Base-by-base conservation (phyloP, 2,329 filamentous ascomycete species). In the Hypoxylon sp. region DNA sequence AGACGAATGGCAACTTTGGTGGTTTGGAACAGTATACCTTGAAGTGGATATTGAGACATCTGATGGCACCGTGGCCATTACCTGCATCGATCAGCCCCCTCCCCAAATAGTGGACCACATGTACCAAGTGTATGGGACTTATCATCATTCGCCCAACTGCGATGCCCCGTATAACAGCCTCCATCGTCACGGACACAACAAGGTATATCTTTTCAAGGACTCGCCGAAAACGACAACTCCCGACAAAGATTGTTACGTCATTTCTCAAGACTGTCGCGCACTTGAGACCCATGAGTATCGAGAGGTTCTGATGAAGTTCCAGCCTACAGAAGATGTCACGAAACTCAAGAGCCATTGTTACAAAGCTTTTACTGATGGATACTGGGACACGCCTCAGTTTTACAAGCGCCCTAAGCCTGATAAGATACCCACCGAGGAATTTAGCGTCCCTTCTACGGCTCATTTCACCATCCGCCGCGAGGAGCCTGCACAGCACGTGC, bases 181-280 rank as follows among this genome's bases (percentile, higher is more conserved):
- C 0, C 75, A 76, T 47, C 64, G 72, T 13, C 17, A n/a, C 10
- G 6, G 59, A 0, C 24, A 44, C 0, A 42, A 37, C 31, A 22
- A 26, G 1, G 51, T 76, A 1, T 80, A 73, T 35, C 70, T 76
- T 33, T 81, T 78, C 74, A 80, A 78, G 50, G 78, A 77, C n/a
- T 64, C 73, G 5, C 63, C 67, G 2, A 73, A 59, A 11, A 71
- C 71, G 1, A 67, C 70, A 2, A n/a, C 31, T 4, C 59, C 74
- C 2, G 44, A 71, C 4, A 31, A 74, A 4, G 79, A 81, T 61
- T 54, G 64, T 5, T 80, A 76, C 24, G 72, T 80, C 17, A 71
- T 81, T 22, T 74, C 79, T 1, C 44, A 67, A 13, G 71, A 75
- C 2, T 69, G 72, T 11, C 72, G 75, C 13, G 68, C 73, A n/a